Evolutionary conservation across 2,329 filamentous ascomycete species (phyloP), one percentile per base, ranked within the genome.

Genomic region (Epichloe festucae): DNA sequence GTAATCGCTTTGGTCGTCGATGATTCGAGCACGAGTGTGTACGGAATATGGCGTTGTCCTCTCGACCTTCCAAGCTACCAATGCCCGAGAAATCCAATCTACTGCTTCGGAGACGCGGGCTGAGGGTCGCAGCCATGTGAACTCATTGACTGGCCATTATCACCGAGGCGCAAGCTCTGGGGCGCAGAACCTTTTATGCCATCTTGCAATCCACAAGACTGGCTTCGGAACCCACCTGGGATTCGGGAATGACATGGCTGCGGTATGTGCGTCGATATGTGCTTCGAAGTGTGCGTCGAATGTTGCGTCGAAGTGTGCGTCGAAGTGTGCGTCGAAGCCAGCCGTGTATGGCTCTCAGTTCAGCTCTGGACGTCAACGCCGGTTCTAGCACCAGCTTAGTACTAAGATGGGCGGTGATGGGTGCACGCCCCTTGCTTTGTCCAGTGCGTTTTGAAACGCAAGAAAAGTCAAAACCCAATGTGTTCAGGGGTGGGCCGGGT

Each of bases 141-240:
- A 45, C 21, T 7, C 43, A 15, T 23, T 34, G 43, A 12, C 21
- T 17, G 27, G 38, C n/a, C 4, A 42, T 19, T 19, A 42, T 19
- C n/a, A 21, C 40, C 40, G 31, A 43, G 11, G 36, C 50, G 36
- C 43, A 39, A 19, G 38, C 21, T 27, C 45, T 42, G 50, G 39
- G 38, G 39, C 50, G 40, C 40, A 47, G 39, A 52, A 52, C 46
- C 52, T 53, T 55, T 49, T 55, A 55, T 53, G 52, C 34, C 48
- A 40, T 44, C 23, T 12, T n/a, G 40, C 41, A 44, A 36, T 11
- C 27, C 34, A 6, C 36, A 47, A 38, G 36, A 27, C 19, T n/a
- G 17, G 10, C 10, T 34, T 15, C 10, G 15, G 46, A 55, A 46
- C 52, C 52, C 54, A 55, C 51, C 46, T 46, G 47, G 23, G 17